Evolutionary conservation across 1,284 basidiomycete genomes (phyloP), one percentile per base, ranked within the genome.

Genomic region (Tilletia walkeri): DNA sequence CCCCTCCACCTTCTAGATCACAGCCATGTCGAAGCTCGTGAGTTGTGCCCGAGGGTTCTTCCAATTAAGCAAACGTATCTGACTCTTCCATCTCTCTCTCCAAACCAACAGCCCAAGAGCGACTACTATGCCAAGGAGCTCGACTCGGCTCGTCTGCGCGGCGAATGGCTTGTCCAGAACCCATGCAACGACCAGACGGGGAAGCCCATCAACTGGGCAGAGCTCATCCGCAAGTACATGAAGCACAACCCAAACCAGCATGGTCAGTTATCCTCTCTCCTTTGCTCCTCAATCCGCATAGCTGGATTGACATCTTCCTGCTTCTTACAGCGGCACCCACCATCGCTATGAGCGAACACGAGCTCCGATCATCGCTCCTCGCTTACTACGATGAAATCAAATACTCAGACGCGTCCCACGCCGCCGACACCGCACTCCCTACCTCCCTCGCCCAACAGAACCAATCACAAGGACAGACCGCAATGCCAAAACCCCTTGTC

Each of bases 151-250:
- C 71, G 81, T 6, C 74, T 82, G 63, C 76, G 78, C 30, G 80
- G 80, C 24, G 71, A 76, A 41, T 80, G 80, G 78, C 70, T 71
- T 59, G n/a, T 65, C 24, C 73, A 79, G 10, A 72, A 72, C 56
- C 73, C 73, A 0, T 75, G 72, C 39, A 72, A 71, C n/a, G 34
- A 59, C 30, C 50, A 36, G n/a, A 24, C 70, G 66, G 9, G 71
- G 67, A 36, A 65, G 70, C 18, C 69, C 47, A 38, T 63, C 36
- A 63, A 76, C 36, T 82, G 82, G 76, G 61, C 74, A n/a, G 84
- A 85, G 71, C 78, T 83, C 24, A 68, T 84, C 18, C 76, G 82
- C 69, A 84, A 84, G 72, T 84, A 78, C 66, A 66, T 71, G 63
- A 84, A 85, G 75, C 83, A 84, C 79, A 84, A 84, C 53, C 70